Percentiles rank a stretch among this genome's conserved stretches.
Evolutionary conservation across 306 rosid genomes (phyloP).

Genomic region (Medicago truncatula): DNA sequence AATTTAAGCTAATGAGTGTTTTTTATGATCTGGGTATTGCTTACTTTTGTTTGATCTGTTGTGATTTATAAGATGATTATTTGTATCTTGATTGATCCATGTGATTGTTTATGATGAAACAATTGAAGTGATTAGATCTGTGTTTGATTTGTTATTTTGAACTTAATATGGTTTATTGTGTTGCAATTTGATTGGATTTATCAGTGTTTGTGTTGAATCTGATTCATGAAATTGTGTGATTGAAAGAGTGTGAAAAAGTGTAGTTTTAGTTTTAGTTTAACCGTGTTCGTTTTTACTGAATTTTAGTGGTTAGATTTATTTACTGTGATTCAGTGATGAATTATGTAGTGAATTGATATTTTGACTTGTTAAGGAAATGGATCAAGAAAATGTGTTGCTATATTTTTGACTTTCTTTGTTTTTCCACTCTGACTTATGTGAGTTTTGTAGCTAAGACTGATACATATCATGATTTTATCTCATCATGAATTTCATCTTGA

Average conservation of each 20-base stretch:
- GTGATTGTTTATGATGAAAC: constrained; percentile 30
- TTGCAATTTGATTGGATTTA: too few relatives aligned
- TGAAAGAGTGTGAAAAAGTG: background rate
- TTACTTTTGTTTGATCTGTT: constrained; percentile 58
- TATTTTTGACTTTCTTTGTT: background rate
- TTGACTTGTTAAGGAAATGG: background rate
- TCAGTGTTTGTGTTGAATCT: background rate
- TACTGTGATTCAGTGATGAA: constrained; percentile 8
- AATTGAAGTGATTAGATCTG: constrained; percentile 43
- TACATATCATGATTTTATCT: background rate
- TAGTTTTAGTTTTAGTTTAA: background rate
- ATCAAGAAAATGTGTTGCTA: constrained; percentile 21
- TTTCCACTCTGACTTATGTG: background rate
- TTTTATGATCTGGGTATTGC: constrained; percentile 44
- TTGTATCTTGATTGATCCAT: constrained; percentile 47
- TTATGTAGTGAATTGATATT: background rate
- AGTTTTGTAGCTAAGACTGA: background rate
- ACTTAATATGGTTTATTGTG: too few relatives aligned
- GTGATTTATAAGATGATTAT: background rate
- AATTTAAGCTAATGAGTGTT: constrained; percentile 33
- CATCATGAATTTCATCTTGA: background rate
- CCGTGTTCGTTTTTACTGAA: constrained; percentile 2
- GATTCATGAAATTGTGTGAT: background rate
- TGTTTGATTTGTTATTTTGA: too few relatives aligned
- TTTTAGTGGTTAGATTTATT: background rate